Conservation (phyloP, 2,329 filamentous ascomycete species). For the Westerdykella aurantiaca region DNA sequence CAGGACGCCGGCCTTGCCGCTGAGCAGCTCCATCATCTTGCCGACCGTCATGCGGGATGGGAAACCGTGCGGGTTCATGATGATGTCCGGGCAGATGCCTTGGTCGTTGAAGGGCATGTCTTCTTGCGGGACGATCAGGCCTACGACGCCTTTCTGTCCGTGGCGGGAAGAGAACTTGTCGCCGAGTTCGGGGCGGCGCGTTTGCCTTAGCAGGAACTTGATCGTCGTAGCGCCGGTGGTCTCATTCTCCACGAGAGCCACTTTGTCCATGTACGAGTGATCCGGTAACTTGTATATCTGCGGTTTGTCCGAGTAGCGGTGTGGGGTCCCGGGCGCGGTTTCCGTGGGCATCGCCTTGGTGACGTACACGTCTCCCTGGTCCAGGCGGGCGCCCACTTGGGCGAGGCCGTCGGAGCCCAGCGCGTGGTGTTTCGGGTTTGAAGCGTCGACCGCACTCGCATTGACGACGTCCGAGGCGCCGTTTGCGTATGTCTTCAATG, state of each 20-base stretch:
- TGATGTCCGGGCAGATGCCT: slow-evolving; percentile 93
- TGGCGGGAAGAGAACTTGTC: slow-evolving; percentile 99
- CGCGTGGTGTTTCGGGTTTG: slow-evolving; percentile 56
- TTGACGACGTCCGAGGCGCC: slow-evolving; percentile 57
- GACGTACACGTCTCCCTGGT: slow-evolving; percentile 76
- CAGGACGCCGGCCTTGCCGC: slow-evolving; percentile 87
- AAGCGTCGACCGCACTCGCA: slow-evolving; percentile 37
- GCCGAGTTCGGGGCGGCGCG: slow-evolving; percentile 85
- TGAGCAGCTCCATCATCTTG: slow-evolving; percentile 91
- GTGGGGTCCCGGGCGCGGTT: slow-evolving; percentile 62
- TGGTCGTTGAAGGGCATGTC: slow-evolving; percentile 93
- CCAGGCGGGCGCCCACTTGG: slow-evolving; percentile 74
- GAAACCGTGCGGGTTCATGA: slow-evolving; percentile 99
- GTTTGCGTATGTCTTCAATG: slow-evolving; percentile 84
- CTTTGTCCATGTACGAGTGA: slow-evolving; percentile 88
- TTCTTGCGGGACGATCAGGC: slow-evolving; percentile 92
- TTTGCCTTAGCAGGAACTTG: slow-evolving; percentile 96
- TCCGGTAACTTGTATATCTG: slow-evolving; percentile 79
- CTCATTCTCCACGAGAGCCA: slow-evolving; percentile 87
- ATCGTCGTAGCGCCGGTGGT: slow-evolving; percentile 71
- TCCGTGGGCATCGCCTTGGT: slow-evolving; percentile 84
- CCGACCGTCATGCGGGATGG: slow-evolving; percentile 99
- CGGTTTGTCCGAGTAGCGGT: slow-evolving; percentile 59
- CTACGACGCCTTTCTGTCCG: slow-evolving; percentile 96
- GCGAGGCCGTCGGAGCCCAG: slow-evolving; percentile 85